Base-by-base conservation (phyloP, 2,329 filamentous ascomycete genomes). In the Colletotrichum theobromicola region DNA sequence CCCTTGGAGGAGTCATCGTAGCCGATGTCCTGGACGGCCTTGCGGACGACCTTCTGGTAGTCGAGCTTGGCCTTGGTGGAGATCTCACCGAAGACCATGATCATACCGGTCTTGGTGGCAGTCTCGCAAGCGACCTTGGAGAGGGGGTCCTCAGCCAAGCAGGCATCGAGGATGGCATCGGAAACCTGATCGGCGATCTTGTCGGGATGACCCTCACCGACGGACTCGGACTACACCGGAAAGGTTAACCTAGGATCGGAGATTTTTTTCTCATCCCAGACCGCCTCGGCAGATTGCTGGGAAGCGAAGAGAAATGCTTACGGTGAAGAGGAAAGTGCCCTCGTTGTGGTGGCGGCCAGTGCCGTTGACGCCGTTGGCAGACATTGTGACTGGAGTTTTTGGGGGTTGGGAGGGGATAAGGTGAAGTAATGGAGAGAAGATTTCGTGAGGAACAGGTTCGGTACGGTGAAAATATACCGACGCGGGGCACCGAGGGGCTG, bases 61-160 rank as follows among this genome's bases (percentile, higher is more conserved):
- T 99, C 97, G 81, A 98, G 90, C 80, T 89, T 91, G 87, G 96
- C 93, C 90, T 98, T 97, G 89, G 97, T 98, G 87, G 95, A 97
- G 87, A 99, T 99, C 87, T 99, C 97, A 88, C 95, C 95, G 78
- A 98, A 98, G 85, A 98, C 93, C 97, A 99, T 98, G 87, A 99
- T 91, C 97, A 99, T 94, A 87, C 97, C 97, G 80, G 97, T 99
- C 94, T 99, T 99, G 90, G 97, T 98, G 83, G 97, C 97, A 80
- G 96, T 98, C 91, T 99, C 97, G 88, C 97, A 99, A 85, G 97
- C 97, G 81, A 98, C 94, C 92, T 98, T 99, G 90, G 97, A 98
- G 84, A 98, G 92, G 79, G 96, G 96, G 86, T 99, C 97, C 87
- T 97, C 94, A 77, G 90, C 90, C 83, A 99, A 90, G 90, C 97